Conservation (phyloP, 2,329 filamentous ascomycete genomes). For the Alternaria hordeiaustralica region DNA sequence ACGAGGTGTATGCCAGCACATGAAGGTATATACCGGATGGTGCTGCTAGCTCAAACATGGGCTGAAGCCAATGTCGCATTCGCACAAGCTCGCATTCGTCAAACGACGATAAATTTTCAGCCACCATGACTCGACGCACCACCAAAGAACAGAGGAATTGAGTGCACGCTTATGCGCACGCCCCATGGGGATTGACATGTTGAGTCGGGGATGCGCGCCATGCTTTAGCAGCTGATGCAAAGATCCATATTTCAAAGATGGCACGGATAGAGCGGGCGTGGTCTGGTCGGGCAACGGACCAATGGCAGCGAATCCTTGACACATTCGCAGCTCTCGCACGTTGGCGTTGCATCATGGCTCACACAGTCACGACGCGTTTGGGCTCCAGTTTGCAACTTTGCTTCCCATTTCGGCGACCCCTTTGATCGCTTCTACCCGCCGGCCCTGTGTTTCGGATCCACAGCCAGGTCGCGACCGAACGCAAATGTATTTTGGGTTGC, state of each 20-base stretch:
- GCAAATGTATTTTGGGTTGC: slow-evolving; percentile 6
- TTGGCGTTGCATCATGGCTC: slow-evolving; percentile 8
- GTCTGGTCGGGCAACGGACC: not conserved
- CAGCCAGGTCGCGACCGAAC: slow-evolving; percentile 7
- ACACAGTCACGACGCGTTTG: slow-evolving; percentile 1
- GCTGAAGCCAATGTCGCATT: not conserved
- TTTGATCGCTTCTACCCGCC: slow-evolving; percentile 1
- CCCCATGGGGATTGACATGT: slow-evolving; percentile 11
- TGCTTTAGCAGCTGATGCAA: not conserved
- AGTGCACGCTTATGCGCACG: slow-evolving; percentile 1
- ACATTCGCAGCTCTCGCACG: slow-evolving; percentile 4
- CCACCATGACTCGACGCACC: not conserved
- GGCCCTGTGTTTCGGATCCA: slow-evolving; percentile 4
- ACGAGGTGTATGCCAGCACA: not conserved
- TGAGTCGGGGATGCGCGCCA: slow-evolving; percentile 9
- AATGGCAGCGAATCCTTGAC: slow-evolving; percentile 10
- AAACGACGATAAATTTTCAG: not conserved
- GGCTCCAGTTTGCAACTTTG: slow-evolving; percentile 2
- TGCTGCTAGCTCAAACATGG: not conserved
- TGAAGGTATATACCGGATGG: not conserved
- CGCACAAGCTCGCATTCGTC: not conserved
- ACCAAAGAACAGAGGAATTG: not conserved
- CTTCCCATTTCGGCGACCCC: slow-evolving; percentile 11
- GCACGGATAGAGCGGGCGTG: slow-evolving; percentile 5
- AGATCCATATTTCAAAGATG: slow-evolving; percentile 2